Evolutionary conservation across 2,329 filamentous ascomycete genomes (phyloP).

Genomic region (Verticillium alfalfae): DNA sequence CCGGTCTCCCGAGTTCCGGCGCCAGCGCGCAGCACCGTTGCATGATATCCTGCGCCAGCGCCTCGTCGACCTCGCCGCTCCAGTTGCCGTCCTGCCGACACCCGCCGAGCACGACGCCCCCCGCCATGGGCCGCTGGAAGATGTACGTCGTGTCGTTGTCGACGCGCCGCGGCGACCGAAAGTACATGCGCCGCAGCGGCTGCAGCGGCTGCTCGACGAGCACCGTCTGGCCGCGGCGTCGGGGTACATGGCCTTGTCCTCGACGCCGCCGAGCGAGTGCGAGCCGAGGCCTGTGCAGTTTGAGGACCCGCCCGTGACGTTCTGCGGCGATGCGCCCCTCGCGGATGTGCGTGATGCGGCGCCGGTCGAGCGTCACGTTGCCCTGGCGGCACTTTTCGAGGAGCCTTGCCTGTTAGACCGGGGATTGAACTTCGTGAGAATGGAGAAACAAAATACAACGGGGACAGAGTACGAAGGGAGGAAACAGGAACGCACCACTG

Average conservation of each 20-base stretch:
- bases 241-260: conserved; percentile 72
- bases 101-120: conserved; percentile 25
- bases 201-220: conserved; percentile 28
- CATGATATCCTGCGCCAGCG: conserved; percentile 25
- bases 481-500: conserved; percentile 38
- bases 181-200: conserved; percentile 17
- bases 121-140: conserved; percentile 31
- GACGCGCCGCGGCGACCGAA: conserved; percentile 18
- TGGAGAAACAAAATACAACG: conserved; percentile 60
- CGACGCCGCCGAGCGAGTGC: conserved; percentile 72
- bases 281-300: conserved; percentile 83
- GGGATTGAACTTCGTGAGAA: conserved; percentile 37
- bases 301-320: conserved; percentile 62
- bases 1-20: conserved; percentile 20
- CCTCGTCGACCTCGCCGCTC: conserved; percentile 19
- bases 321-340: conserved; percentile 60
- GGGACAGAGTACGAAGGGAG: not conserved
- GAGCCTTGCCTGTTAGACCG: conserved; percentile 31
- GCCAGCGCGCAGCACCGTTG: conserved; percentile 23
- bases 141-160: conserved; percentile 35
- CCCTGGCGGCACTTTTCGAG: conserved; percentile 71
- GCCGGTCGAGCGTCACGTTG: conserved; percentile 64
- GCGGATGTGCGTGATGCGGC: conserved; percentile 60
- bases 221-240: conserved; percentile 64
- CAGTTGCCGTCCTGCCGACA: conserved; percentile 24